Evolutionary conservation across 495 filamentous ascomycete genomes (phyloP), one percentile per base, ranked within the genome.

Genomic region (Geoglossum glabrum): DNA sequence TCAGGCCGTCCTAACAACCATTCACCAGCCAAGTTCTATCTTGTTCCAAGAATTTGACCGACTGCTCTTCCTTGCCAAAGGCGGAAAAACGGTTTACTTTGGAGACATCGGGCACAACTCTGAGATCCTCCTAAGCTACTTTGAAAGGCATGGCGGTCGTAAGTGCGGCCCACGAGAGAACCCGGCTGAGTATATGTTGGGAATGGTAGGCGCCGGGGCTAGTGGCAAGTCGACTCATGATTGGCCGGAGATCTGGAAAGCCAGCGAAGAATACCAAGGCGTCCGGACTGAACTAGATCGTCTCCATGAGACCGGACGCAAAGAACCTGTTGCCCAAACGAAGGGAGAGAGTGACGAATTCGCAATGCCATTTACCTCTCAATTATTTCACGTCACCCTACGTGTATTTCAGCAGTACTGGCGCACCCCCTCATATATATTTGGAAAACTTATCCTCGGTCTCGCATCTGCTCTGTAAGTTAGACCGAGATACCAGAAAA

Each of bases 1-100:
- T 0, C 88, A 95, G 63, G 87, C 90, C 19, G 86, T 95, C 65
- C 77, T 95, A 0, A 88, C 85, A 69, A 95, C 90, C 0, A 96
- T 95, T 61, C 90, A 95, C 67, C 90, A 96, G 62, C 90, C 90
- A 3, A 64, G 17, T 85, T 80, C 85, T 3, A 83, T 85, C 0
- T 74, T 96, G 0, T 95, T 96, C 61, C 82, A 92, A 64, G 83
- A 85, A 61, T 87, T 87, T 56, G 83, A 87, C 62, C 71, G 79
- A 8, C 70, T 87, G 6, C 64, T 87, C 0, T 70, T 87, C 2
- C 72, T 87, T 8, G 76, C 81, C 58, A 70, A 68, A 50, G 82
- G 81, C n/a, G 83, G 84, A 17, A 70, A 79, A 38, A 72, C 73
- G 30, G 78, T 84, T 17, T 87, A 86, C 63, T 81, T 80, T 66